Percentiles rank a stretch among this genome's conserved stretches.
Evolutionary conservation across 345 rosid genomes (phyloP).

Genomic region (Sonneratia caseolaris): DNA sequence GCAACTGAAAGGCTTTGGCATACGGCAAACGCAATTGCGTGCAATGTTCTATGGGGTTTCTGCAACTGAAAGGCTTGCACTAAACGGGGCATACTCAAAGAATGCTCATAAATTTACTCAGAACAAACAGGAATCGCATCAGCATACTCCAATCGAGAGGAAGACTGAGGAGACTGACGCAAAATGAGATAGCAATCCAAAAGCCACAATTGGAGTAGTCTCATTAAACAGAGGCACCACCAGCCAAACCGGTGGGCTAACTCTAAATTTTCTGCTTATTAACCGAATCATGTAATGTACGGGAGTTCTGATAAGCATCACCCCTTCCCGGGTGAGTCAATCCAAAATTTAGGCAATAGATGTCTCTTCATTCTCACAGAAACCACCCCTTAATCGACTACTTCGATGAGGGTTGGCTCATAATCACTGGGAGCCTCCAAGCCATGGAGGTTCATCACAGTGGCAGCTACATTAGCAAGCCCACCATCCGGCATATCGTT

Average conservation of each 20-base stretch:
- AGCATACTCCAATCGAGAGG: background rate
- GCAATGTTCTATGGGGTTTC: no score
- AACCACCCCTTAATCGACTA: conserved; percentile 24
- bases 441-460: conserved; percentile 89
- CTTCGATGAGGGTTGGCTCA: conserved; percentile 79
- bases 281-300: background rate
- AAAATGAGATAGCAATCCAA: background rate
- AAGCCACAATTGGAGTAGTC: background rate
- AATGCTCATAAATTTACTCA: no score
- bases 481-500: conserved; percentile 51
- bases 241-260: background rate
- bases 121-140: no score
- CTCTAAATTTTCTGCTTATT: background rate
- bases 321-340: background rate
- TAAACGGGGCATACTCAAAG: no score
- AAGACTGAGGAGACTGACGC: background rate
- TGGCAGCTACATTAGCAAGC: conserved; percentile 96
- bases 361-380: background rate
- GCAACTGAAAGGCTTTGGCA: no score
- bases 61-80: no score
- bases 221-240: background rate
- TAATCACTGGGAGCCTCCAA: conserved; percentile 74
- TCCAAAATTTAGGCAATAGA: background rate
- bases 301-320: background rate
- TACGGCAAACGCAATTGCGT: no score